Evolutionary conservation across 352 stramenopile genomes (phyloP).

Genomic region (Phytophthora colocasiae): DNA sequence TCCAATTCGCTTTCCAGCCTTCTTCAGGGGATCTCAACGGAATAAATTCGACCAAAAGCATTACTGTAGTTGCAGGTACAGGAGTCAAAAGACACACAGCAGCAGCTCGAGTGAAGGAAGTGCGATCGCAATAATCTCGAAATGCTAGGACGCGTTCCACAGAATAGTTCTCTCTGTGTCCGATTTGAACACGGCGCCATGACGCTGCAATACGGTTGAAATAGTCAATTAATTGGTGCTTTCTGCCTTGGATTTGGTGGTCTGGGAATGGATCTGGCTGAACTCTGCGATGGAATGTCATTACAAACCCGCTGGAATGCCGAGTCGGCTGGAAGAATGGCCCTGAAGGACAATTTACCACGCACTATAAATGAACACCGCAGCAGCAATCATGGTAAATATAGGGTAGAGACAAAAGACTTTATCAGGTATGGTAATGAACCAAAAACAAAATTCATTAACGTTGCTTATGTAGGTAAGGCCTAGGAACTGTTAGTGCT

Average conservation of each 20-base stretch:
- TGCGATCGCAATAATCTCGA: constrained; percentile 25
- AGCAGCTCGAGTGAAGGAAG: constrained; percentile 6
- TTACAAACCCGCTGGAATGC: background rate
- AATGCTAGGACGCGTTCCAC: constrained; percentile 23
- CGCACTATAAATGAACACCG: too few species aligned
- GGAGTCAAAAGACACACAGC: constrained; percentile 23
- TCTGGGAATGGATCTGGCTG: background rate
- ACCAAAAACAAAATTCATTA: too few species aligned
- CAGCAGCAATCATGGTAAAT: too few species aligned
- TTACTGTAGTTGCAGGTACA: constrained; percentile 5
- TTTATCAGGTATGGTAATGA: too few species aligned
- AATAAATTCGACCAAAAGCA: constrained; percentile 27
- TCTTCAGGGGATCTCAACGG: constrained; percentile 11
- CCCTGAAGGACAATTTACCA: too few species aligned
- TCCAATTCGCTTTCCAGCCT: constrained; percentile 27
- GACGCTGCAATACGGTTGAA: background rate
- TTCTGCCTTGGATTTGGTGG: too few species aligned
- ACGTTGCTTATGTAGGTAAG: too few species aligned
- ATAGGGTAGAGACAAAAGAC: too few species aligned
- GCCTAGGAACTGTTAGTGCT: too few species aligned
- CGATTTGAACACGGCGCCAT: constrained; percentile 29
- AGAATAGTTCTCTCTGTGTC: constrained; percentile 18
- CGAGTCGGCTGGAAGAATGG: too few species aligned
- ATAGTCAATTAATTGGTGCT: background rate
- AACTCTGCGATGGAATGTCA: background rate